A percentile compares a stretch with the other conserved stretches of the same genome.
Conservation (phyloP, 441 rosid genomes). For the Erysimum cheiri region DNA sequence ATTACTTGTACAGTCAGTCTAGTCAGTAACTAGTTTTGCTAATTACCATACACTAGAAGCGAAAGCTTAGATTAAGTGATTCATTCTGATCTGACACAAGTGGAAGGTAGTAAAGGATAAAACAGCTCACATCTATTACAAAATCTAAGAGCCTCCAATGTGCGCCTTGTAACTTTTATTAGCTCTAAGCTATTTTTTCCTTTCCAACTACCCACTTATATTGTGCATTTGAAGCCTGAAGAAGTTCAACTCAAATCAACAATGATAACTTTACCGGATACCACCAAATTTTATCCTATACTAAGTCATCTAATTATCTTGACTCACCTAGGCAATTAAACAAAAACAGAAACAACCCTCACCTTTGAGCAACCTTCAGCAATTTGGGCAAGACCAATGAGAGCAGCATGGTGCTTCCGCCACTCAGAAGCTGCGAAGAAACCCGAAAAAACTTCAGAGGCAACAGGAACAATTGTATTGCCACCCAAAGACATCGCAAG, state of each 20-base stretch:
- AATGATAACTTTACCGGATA: background rate
- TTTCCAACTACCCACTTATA: background rate
- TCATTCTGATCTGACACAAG: background rate
- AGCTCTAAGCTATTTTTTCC: background rate
- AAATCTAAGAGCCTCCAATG: slow-evolving; percentile 7
- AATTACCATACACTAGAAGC: background rate
- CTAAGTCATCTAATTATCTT: background rate
- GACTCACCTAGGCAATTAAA: background rate
- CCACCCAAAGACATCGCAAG: slow-evolving; percentile 53
- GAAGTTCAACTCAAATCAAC: background rate
- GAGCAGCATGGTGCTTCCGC: slow-evolving; percentile 59
- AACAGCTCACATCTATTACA: slow-evolving; percentile 1
- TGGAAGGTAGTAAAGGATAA: slow-evolving; percentile 4
- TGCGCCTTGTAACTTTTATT: background rate
- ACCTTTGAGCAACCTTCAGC: slow-evolving; percentile 62
- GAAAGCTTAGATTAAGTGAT: background rate
- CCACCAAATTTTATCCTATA: background rate
- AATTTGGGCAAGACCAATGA: slow-evolving; percentile 53
- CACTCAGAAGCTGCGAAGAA: slow-evolving; percentile 54
- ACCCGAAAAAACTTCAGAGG: slow-evolving; percentile 47
- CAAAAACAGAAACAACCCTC: background rate
- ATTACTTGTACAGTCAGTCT: background rate
- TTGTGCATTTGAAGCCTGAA: background rate
- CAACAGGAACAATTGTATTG: slow-evolving; percentile 49
- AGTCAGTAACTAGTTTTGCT: background rate